Base-by-base conservation (phyloP, 352 stramenopile species). In the Globisporangium camurandrum region DNA sequence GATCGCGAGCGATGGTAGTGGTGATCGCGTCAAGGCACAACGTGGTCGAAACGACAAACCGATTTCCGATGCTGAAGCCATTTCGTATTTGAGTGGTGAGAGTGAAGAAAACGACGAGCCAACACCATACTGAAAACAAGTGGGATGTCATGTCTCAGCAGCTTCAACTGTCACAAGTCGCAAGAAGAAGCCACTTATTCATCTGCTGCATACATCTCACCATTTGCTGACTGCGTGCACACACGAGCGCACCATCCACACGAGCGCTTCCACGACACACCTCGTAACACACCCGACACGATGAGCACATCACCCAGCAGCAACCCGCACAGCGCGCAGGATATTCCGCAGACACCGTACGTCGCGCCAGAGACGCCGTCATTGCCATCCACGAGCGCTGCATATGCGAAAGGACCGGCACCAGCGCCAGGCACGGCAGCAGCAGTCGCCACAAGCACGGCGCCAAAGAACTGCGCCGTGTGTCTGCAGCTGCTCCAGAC, bases 401-500 rank as follows among this genome's bases (percentile, higher is more conserved):
- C 31, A 20, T 41, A n/a, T n/a, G 38, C 33, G 1, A 33, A 38
- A 12, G 20, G 20, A 44, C 11, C 22, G 20, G 22, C 42, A 31
- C 2, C 27, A 30, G 16, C 38, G 11, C 31, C 39, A 23, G 31
- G 19, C 10, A 51, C 27, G 14, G 42, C 28, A 20, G 50, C 37
- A 22, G 27, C 36, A 39, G 34, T 40, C 2, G 44, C 37, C 16
- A 47, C 49, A 64, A 60, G 23, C 62, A 55, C 22, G 56, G 57
- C 16, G 54, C 57, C 38, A 20, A n/a, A 14, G 12, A 47, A 56
- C 11, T 88, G 77, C 39, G 54, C 56, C 8, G 46, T 71, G 5
- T 88, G 77, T 46, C 54, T 51, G 31, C 56, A 69, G 23, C 31
- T 44, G 4, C 52, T 86, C 3, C 31, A 59, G 10, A 53, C 62